These are phyloP conservation scores for Closterium sp. DNA, from an alignment of 139 green algal species.

Conservation along the genomic window DNA sequence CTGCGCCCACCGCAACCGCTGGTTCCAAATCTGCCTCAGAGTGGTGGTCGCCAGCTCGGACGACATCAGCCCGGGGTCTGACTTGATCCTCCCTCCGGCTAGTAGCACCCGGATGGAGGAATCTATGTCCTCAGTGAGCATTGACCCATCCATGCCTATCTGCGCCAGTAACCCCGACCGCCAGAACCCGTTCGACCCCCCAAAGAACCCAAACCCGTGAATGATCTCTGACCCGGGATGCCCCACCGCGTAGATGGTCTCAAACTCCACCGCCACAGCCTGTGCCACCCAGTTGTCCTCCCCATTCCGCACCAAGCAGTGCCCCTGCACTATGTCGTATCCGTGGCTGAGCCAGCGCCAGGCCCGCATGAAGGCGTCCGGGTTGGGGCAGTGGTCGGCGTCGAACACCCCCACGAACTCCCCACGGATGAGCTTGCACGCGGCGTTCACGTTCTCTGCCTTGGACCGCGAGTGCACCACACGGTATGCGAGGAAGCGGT, in stretches of 20 bases:
- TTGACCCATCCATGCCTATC: slow-evolving; percentile 17
- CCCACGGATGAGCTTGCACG: neutral
- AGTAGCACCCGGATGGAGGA: slow-evolving; percentile 3
- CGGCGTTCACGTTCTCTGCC: slow-evolving; percentile 33
- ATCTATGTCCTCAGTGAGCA: slow-evolving; percentile 39
- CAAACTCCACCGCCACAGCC: slow-evolving; percentile 1
- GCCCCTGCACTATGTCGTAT: slow-evolving; percentile 34
- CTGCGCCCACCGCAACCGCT: slow-evolving; percentile 39
- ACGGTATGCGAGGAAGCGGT: slow-evolving; percentile 8
- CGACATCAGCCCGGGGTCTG: slow-evolving; percentile 4
- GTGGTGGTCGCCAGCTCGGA: slow-evolving; percentile 18
- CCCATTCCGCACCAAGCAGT: slow-evolving; percentile 14
- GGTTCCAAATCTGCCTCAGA: slow-evolving; percentile 20
- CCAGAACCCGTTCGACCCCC: slow-evolving; percentile 38
- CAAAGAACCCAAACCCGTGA: slow-evolving; percentile 29
- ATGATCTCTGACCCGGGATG: slow-evolving; percentile 2
- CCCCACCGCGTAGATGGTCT: slow-evolving; percentile 9
- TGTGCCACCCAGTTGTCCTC: slow-evolving; percentile 3
- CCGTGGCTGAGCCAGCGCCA: slow-evolving; percentile 11
- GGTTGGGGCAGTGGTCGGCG: slow-evolving; percentile 19
- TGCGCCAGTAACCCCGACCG: neutral
- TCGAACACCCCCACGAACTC: slow-evolving; percentile 41
- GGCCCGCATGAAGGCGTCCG: slow-evolving; percentile 24
- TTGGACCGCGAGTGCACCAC: slow-evolving; percentile 25
- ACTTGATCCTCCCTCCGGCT: slow-evolving; percentile 16